Percentiles rank a stretch among this genome's conserved stretches.
phyloP scores from a whole-genome alignment of 805 yeast species.

The Maudiozyma serrabonitensis region DNA sequence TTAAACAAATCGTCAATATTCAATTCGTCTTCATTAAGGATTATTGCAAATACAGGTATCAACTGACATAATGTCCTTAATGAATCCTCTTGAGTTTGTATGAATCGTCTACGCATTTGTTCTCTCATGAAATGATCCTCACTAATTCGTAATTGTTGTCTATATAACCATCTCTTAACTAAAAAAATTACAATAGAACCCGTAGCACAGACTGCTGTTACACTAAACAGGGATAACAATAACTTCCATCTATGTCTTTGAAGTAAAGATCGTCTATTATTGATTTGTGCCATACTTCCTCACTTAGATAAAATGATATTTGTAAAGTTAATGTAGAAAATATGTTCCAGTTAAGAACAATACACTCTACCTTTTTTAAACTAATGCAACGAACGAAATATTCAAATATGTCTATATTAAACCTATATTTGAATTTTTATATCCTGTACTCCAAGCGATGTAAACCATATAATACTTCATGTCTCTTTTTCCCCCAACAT shows the following conservation, averaged over 20 bases:
- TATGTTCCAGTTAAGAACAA: no score
- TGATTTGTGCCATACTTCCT: not conserved
- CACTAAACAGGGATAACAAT: constrained; percentile 13
- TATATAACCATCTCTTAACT: constrained; percentile 24
- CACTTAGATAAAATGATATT: not conserved
- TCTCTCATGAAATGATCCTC: constrained; percentile 54
- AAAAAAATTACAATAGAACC: constrained; percentile 21
- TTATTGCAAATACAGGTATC: constrained; percentile 58
- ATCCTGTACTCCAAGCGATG: no score
- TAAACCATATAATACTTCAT: no score
- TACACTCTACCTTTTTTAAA: no score
- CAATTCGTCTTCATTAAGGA: constrained; percentile 16
- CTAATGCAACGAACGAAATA: no score
- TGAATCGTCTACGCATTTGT: constrained; percentile 70
- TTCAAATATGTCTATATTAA: no score
- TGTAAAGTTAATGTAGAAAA: no score
- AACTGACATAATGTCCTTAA: constrained; percentile 73
- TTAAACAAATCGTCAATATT: constrained; percentile 21
- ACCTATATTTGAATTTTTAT: no score
- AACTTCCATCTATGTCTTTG: constrained; percentile 22
- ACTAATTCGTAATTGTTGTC: constrained; percentile 38
- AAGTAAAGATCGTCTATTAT: constrained; percentile 6
- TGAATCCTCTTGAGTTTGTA: constrained; percentile 88
- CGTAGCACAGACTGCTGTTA: constrained; percentile 21
- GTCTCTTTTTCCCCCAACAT: no score